phyloP scores from a whole-genome alignment of 2,329 filamentous ascomycete species.

The Apiospora phragmitis region DNA sequence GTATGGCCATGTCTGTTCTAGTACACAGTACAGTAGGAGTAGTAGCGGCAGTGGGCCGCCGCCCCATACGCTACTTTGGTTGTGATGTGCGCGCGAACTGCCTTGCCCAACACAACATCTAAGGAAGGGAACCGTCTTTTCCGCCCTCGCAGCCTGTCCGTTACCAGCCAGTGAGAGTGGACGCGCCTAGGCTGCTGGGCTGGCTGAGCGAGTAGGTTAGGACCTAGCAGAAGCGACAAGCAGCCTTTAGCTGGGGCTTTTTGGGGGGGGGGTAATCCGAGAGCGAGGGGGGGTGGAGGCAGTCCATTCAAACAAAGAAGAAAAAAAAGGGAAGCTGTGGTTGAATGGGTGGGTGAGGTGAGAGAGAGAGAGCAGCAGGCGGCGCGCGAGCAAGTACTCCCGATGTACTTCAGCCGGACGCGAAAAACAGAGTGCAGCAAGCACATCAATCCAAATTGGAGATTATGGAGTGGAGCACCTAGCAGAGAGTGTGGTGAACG shows the following conservation, averaged over 20 bases:
- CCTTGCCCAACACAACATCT: slow-evolving; percentile 4
- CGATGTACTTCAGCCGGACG: background rate
- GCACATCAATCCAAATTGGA: slow-evolving; percentile 6
- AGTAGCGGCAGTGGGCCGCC: slow-evolving; percentile 7
- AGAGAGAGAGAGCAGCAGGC: background rate
- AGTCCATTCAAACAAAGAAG: background rate
- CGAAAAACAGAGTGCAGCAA: slow-evolving; percentile 13
- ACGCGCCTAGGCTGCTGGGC: background rate
- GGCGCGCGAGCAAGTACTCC: background rate
- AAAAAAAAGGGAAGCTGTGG: background rate
- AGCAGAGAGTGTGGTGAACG: background rate
- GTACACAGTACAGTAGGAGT: background rate
- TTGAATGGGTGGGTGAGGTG: background rate
- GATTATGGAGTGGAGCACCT: slow-evolving; percentile 1
- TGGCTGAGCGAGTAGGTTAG: background rate
- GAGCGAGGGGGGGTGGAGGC: slow-evolving; percentile 19
- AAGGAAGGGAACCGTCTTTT: slow-evolving; percentile 6
- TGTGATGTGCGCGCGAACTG: slow-evolving; percentile 6
- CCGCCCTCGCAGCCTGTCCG: slow-evolving; percentile 5
- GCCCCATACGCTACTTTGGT: slow-evolving; percentile 6
- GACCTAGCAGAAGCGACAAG: background rate
- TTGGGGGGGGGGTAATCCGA: background rate
- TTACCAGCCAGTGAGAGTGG: background rate
- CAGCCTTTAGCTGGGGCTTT: slow-evolving; percentile 4
- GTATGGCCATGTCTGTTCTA: slow-evolving; percentile 11